Evolutionary conservation across 2,329 filamentous ascomycete species (phyloP).

Genomic region (Claviceps fusiformis): DNA sequence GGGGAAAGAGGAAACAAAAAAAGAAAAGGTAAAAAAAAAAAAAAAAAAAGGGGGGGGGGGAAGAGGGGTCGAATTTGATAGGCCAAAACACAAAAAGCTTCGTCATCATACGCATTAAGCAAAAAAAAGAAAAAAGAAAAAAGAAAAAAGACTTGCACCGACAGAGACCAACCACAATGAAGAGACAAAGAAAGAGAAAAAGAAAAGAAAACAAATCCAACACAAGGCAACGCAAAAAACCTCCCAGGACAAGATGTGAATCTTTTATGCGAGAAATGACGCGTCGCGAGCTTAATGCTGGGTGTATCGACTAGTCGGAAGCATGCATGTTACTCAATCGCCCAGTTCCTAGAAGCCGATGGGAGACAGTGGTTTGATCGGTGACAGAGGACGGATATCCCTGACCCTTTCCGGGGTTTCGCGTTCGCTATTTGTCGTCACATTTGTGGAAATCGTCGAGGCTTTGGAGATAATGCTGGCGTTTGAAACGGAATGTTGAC

Average conservation of each 20-base stretch:
- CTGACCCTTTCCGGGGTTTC: constrained; percentile 15
- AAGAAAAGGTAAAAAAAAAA: neutral
- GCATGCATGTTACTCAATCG: neutral
- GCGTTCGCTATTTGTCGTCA: constrained; percentile 30
- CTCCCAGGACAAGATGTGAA: neutral
- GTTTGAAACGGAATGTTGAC: constrained; percentile 26
- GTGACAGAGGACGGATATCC: constrained; percentile 45
- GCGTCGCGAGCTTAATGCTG: constrained; percentile 3
- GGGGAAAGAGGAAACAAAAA: neutral
- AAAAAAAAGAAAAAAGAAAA: neutral
- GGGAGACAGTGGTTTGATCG: constrained; percentile 53
- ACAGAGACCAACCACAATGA: neutral
- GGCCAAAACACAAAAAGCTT: neutral
- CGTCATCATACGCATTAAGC: constrained; percentile 2
- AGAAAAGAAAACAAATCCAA: neutral
- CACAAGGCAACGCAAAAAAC: neutral
- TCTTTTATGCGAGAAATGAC: neutral
- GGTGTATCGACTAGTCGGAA: constrained; percentile 1
- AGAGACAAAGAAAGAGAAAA: neutral
- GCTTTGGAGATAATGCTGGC: constrained; percentile 29
- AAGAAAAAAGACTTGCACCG: too few species aligned
- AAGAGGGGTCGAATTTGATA: neutral
- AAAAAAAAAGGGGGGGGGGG: neutral
- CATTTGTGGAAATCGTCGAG: constrained; percentile 30
- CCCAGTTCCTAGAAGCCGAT: constrained; percentile 35